A percentile compares a stretch with the other conserved stretches of the same genome.
Conservation (phyloP, 2,329 filamentous ascomycete genomes). For the Grosmannia clavigera region DNA sequence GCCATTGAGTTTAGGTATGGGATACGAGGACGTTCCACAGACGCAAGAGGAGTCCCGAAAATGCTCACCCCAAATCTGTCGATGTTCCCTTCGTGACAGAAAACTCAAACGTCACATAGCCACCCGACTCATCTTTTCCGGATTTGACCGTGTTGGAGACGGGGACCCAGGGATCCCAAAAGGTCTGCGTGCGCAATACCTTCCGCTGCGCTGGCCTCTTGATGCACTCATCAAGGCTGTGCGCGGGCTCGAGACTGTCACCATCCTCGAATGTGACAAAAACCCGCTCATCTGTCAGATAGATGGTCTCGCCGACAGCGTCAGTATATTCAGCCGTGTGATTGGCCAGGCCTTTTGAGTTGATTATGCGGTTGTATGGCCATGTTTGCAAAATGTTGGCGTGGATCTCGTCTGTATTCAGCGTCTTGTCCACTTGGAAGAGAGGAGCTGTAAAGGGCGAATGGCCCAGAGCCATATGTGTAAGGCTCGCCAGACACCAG, state of each 20-base stretch:
- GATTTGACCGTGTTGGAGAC: background rate
- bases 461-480: background rate
- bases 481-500: background rate
- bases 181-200: background rate
- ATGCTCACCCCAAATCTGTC: background rate
- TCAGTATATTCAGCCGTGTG: background rate
- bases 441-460: background rate
- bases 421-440: background rate
- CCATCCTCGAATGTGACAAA: background rate
- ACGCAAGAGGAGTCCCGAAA: too few relatives aligned
- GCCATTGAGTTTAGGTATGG: background rate
- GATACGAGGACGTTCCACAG: too few relatives aligned
- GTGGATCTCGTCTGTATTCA: background rate
- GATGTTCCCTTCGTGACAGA: background rate
- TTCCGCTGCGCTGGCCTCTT: background rate
- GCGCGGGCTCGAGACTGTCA: background rate
- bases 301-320: background rate
- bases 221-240: background rate
- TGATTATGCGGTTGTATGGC: background rate
- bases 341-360: background rate
- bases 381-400: background rate
- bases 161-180: background rate
- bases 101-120: background rate
- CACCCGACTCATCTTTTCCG: background rate
- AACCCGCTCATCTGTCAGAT: background rate